These are phyloP conservation scores for Oldenlandia corymbosa DNA, from an alignment of 257 asterid genomes.

Conservation along the genomic window DNA sequence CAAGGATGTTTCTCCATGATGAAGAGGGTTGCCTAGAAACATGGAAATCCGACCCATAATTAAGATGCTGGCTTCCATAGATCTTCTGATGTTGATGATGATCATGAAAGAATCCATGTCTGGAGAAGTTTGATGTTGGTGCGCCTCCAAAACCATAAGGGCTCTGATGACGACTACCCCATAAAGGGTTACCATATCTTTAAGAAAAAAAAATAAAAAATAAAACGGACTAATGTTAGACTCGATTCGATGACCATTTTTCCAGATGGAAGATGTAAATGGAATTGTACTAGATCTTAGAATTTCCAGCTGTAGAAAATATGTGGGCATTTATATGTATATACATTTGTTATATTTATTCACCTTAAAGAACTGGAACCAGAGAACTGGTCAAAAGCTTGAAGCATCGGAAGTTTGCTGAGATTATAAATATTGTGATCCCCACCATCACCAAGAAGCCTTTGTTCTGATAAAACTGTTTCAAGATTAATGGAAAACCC, in stretches of 20 bases:
- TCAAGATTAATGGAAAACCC: not conserved
- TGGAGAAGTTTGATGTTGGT: slow-evolving; percentile 20
- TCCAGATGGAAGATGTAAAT: no score
- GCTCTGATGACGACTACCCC: slow-evolving; percentile 35
- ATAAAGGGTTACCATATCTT: slow-evolving; percentile 44
- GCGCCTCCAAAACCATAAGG: slow-evolving; percentile 27
- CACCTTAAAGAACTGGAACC: slow-evolving; percentile 44
- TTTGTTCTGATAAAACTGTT: slow-evolving; percentile 52
- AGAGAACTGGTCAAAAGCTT: slow-evolving; percentile 47
- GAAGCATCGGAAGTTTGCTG: slow-evolving; percentile 77
- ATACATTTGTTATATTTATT: not conserved
- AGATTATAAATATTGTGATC: slow-evolving; percentile 72
- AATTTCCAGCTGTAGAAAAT: not conserved
- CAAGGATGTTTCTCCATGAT: slow-evolving; percentile 25
- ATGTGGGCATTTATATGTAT: slow-evolving; percentile 15
- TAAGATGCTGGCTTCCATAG: slow-evolving; percentile 17
- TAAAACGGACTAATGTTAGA: not conserved
- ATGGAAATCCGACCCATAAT: slow-evolving; percentile 25
- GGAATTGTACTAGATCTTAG: not conserved
- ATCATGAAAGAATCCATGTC: slow-evolving; percentile 21
- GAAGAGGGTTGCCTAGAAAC: slow-evolving; percentile 21
- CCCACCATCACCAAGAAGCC: slow-evolving; percentile 58
- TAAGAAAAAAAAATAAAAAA: not conserved
- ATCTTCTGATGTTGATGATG: slow-evolving; percentile 18
- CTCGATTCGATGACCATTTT: not conserved